A percentile compares a stretch with the other conserved stretches of the same genome.
Evolutionary conservation across 2,329 filamentous ascomycete genomes (phyloP).

Genomic region (Tympanopsis confertula): DNA sequence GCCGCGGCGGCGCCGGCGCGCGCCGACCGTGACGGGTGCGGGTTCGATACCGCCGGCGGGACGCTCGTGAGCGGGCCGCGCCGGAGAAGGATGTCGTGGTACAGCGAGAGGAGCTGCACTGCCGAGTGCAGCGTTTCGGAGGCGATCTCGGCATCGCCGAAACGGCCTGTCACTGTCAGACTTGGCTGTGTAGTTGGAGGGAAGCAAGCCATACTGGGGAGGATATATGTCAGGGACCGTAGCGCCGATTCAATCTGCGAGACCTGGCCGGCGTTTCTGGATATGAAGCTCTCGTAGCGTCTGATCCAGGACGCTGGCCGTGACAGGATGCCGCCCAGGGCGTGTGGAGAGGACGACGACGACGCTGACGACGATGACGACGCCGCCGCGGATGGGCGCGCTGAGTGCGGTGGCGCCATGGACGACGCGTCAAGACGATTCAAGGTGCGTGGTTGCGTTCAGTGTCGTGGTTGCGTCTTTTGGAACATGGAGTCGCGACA

Average conservation of each 20-base stretch:
- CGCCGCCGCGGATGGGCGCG: neutral
- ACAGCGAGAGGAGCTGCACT: constrained; percentile 80
- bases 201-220: constrained; percentile 35
- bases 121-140: constrained; percentile 85
- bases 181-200: neutral
- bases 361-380: neutral
- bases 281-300: constrained; percentile 46
- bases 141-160: constrained; percentile 84
- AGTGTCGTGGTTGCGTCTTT: no score
- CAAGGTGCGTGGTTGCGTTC: no score
- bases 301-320: neutral
- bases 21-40: constrained; percentile 35
- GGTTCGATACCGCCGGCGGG: constrained; percentile 53
- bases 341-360: neutral
- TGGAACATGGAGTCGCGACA: no score
- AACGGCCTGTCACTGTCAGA: constrained; percentile 48
- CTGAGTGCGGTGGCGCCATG: no score
- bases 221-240: constrained; percentile 53
- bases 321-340: neutral
- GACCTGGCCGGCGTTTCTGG: constrained; percentile 52
- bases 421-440: no score
- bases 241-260: constrained; percentile 53
- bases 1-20: constrained; percentile 32
- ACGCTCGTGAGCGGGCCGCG: constrained; percentile 46
- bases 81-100: constrained; percentile 79